These are phyloP conservation scores for Penicillium sp. DNA, from an alignment of 2,329 filamentous ascomycete species.

Conservation along the genomic window DNA sequence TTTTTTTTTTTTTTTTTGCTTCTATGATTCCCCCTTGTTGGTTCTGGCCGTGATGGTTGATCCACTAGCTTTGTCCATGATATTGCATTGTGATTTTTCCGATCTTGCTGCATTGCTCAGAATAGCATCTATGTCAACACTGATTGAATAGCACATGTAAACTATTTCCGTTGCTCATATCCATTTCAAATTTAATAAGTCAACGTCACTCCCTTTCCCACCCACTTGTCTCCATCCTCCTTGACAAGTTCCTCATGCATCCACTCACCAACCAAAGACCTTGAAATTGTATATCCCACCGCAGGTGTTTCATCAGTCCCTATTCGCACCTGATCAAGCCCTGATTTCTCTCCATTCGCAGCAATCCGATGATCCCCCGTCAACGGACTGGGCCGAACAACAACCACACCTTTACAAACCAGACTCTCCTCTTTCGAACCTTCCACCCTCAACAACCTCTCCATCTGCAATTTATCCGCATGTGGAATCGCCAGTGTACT, in stretches of 20 bases:
- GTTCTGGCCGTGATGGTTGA: not conserved
- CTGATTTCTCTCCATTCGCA: slow-evolving; percentile 11
- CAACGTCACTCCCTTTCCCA: slow-evolving; percentile 19
- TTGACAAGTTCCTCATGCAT: slow-evolving; percentile 27
- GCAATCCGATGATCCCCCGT: slow-evolving; percentile 24
- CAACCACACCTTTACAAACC: slow-evolving; percentile 16
- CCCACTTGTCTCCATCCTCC: slow-evolving; percentile 16
- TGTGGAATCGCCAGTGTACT: slow-evolving; percentile 27
- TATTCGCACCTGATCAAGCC: slow-evolving; percentile 19
- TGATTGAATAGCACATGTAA: too few species aligned
- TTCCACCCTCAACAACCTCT: slow-evolving; percentile 24
- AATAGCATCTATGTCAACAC: too few species aligned
- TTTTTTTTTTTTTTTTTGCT: too few species aligned
- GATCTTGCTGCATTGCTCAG: too few species aligned
- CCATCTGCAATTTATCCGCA: slow-evolving; percentile 34
- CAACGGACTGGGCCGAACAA: slow-evolving; percentile 33
- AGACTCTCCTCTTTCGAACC: slow-evolving; percentile 9
- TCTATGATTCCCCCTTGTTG: slow-evolving; percentile 9
- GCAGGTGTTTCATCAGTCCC: slow-evolving; percentile 28
- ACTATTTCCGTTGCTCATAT: too few species aligned
- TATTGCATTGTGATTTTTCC: too few species aligned
- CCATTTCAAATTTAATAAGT: slow-evolving; percentile 7
- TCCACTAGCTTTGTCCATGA: not conserved
- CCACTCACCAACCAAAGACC: slow-evolving; percentile 32
- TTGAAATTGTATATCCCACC: slow-evolving; percentile 30